Base-by-base conservation (phyloP, 2,329 filamentous ascomycete species). In the Ophiobolus disseminans region DNA sequence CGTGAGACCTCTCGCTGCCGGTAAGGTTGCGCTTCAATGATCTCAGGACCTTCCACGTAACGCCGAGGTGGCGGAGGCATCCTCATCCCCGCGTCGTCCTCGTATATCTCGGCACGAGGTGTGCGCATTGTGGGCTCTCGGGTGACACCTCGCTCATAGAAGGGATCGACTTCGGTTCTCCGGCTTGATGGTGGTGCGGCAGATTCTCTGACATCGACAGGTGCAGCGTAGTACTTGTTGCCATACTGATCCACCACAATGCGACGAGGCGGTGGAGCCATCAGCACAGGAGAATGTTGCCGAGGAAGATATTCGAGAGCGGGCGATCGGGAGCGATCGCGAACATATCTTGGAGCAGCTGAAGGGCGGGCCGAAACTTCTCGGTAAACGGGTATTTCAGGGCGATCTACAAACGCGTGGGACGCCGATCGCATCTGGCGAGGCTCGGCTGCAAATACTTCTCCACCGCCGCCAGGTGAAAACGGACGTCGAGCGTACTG, bases 221-320 rank as follows among this genome's bases (percentile, higher is more conserved):
- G 73, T 32, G 79, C 78, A 55, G 85, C 83, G 52, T 84, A 83
- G 74, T 92, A 97, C 68, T 90, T 86, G 68, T 90, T 89, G 31
- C 91, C 91, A 72, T 86, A 90, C 53, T 89, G 85, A 73, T 97
- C 92, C 45, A 95, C 80, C 25, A 96, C 80, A 55, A 96, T 87
- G 53, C 87, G 85, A 45, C 86, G 78, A 14, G 82, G 69, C 7
- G 82, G 69, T 8, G 71, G 74, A 39, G 69, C 66, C 75, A 82
- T 79, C 71, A 61, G 54, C 28, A 68, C 60, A 5, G 73, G 70
- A 17, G 72, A 74, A 21, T 73, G 73, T 21, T 58, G 63, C 31
- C 68, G 60, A 22, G 71, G 62, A 28, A 76, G 52, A 50, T 77
- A 76, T 39, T 74, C 66, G 22, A 69, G 64, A 5, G 68, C 58